Conservation (phyloP, 345 rosid genomes). For the Eucalyptus urophylla region DNA sequence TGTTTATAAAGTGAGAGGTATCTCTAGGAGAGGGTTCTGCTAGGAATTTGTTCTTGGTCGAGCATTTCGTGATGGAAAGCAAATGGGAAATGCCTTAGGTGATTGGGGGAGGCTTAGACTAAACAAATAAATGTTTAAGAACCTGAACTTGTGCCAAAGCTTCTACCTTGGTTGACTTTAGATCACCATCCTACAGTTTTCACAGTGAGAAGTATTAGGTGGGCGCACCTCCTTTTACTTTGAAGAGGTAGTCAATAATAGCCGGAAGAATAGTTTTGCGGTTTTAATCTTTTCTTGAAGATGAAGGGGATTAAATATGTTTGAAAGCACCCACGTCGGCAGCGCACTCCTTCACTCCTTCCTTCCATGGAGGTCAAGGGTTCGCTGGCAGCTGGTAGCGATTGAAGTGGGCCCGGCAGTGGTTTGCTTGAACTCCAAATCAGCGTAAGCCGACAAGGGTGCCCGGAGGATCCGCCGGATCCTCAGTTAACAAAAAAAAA, state of each 20-base stretch:
- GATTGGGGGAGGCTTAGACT: background rate
- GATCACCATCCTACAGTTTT: background rate
- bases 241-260: background rate
- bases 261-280: background rate
- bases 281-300: background rate
- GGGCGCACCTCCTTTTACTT: background rate
- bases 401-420: too few species aligned
- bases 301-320: background rate
- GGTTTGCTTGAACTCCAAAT: too few species aligned
- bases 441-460: too few species aligned
- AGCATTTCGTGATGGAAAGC: background rate
- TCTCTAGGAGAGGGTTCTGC: background rate
- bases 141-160: background rate
- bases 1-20: background rate
- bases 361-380: too few species aligned
- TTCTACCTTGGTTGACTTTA: background rate
- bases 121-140: background rate
- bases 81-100: background rate
- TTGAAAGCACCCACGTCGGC: background rate
- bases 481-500: too few species aligned
- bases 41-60: background rate
- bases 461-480: too few species aligned
- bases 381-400: too few species aligned
- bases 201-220: background rate
- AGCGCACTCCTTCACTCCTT: too few species aligned